Conservation (phyloP, 495 filamentous ascomycete genomes). For the Aspergillus wentii region DNA sequence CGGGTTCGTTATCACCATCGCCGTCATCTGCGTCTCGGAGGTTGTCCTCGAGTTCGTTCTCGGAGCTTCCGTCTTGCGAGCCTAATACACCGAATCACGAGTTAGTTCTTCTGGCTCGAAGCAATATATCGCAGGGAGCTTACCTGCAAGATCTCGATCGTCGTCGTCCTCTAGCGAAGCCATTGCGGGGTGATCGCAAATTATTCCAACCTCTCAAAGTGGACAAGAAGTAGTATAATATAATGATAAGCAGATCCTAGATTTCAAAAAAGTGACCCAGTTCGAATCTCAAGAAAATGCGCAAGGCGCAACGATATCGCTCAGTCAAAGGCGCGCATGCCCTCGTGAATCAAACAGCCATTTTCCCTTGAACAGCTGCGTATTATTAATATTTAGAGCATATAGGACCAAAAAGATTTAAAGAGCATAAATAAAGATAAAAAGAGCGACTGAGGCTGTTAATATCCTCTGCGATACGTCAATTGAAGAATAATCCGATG, state of each 20-base stretch:
- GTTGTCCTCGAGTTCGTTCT: constrained; percentile 66
- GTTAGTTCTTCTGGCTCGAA: no score
- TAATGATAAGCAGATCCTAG: no score
- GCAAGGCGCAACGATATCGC: no score
- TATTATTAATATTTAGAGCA: neutral
- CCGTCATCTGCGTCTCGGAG: constrained; percentile 60
- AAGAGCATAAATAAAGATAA: neutral
- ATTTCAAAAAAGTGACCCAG: no score
- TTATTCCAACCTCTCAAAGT: no score
- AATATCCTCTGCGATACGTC: neutral
- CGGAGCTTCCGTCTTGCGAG: constrained; percentile 61
- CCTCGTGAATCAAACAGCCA: neutral
- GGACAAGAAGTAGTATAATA: no score
- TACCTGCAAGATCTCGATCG: constrained; percentile 52
- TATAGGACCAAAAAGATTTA: neutral
- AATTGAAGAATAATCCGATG: neutral
- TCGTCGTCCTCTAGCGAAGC: constrained; percentile 42
- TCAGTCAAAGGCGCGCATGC: neutral
- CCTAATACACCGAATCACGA: no score
- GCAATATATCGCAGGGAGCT: no score
- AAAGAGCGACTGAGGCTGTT: constrained; percentile 6
- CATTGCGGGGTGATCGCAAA: constrained; percentile 11
- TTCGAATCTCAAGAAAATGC: no score
- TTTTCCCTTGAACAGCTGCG: no score
- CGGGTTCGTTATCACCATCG: constrained; percentile 59